These are phyloP conservation scores for Forsythia viridissima DNA, from an alignment of 257 asterid species.

Conservation along the genomic window DNA sequence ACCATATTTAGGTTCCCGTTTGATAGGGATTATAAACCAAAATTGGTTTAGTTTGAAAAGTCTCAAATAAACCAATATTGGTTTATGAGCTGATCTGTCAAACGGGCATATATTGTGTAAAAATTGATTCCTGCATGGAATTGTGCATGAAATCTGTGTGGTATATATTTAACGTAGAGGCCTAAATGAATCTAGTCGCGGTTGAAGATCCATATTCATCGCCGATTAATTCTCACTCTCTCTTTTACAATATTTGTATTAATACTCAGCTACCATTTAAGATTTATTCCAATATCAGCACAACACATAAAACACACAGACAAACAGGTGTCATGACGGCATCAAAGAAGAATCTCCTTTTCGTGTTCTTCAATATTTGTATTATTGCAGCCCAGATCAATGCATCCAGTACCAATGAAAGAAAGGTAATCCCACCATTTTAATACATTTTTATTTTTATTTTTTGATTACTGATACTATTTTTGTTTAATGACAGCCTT, in stretches of 20 bases:
- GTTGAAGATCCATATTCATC: conserved; percentile 32
- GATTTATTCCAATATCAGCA: neutral
- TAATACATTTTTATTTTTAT: no score
- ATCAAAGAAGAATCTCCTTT: conserved; percentile 22
- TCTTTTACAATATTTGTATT: neutral
- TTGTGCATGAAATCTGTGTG: conserved; percentile 1
- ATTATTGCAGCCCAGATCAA: conserved; percentile 19
- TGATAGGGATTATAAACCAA: no score
- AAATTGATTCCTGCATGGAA: neutral
- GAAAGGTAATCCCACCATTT: conserved; percentile 40
- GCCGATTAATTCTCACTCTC: conserved; percentile 23
- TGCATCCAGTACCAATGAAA: conserved; percentile 29
- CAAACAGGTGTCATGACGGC: conserved; percentile 24
- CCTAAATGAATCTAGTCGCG: conserved; percentile 7
- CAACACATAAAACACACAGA: neutral
- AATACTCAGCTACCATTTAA: no score
- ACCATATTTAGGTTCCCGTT: no score
- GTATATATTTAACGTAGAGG: neutral
- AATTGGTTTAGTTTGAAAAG: no score
- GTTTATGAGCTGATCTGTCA: no score
- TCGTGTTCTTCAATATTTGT: conserved; percentile 26
- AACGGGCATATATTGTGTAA: neutral
- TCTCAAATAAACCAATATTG: no score
- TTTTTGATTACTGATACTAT: neutral
- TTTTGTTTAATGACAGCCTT: conserved; percentile 38